Evolutionary conservation across 768 basidiomycete species (phyloP).

Genomic region (Chalciporus pseudorubinellus): DNA sequence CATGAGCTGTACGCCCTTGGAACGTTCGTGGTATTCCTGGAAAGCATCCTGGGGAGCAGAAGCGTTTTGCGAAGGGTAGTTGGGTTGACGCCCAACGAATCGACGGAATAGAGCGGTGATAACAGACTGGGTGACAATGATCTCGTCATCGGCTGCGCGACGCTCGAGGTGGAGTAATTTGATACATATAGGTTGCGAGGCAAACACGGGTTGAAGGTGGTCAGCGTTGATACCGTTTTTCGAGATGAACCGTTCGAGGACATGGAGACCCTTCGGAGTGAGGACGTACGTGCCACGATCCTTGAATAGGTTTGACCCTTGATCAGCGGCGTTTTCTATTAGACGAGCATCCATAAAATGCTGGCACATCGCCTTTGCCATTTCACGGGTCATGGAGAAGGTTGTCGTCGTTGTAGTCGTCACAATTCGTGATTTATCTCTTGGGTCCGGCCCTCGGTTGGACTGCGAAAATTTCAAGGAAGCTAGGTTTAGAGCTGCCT

Average conservation of each 20-base stretch:
- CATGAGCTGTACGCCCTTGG: conserved; percentile 67
- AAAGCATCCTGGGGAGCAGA: conserved; percentile 56
- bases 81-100: conserved; percentile 87
- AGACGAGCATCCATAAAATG: conserved; percentile 99
- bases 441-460: conserved; percentile 96
- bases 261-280: conserved; percentile 97
- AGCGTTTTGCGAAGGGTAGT: conserved; percentile 55
- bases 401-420: conserved; percentile 99
- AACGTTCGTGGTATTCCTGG: conserved; percentile 74
- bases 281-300: conserved; percentile 95
- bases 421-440: conserved; percentile 95
- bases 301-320: conserved; percentile 87
- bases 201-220: conserved; percentile 86
- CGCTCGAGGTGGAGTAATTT: conserved; percentile 97
- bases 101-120: conserved; percentile 94
- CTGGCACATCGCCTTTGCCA: conserved; percentile 99
- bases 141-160: conserved; percentile 90
- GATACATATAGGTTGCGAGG: conserved; percentile 92
- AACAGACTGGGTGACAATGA: conserved; percentile 91
- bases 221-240: conserved; percentile 98
- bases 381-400: conserved; percentile 99
- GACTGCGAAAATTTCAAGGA: conserved; percentile 99
- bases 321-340: conserved; percentile 95
- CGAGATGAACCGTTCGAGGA: conserved; percentile 98
- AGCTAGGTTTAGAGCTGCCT: conserved; percentile 89